Evolutionary conservation across 306 rosid genomes (phyloP).

Genomic region (Hippophae tibetana): DNA sequence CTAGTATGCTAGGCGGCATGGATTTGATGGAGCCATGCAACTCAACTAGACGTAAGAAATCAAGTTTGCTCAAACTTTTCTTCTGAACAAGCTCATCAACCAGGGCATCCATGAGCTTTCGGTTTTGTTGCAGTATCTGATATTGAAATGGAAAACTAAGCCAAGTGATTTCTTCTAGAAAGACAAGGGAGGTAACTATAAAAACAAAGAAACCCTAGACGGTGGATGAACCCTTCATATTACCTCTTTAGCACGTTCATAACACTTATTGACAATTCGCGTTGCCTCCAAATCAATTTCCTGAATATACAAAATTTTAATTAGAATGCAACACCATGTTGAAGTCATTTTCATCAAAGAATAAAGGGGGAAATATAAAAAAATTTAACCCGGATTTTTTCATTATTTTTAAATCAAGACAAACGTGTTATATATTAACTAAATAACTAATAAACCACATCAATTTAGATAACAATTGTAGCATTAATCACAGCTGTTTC

Average conservation of each 20-base stretch:
- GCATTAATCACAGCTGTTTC: too few relatives aligned
- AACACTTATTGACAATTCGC: constrained; percentile 53
- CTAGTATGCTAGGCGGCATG: constrained; percentile 56
- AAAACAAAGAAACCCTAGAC: background rate
- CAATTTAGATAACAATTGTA: too few relatives aligned
- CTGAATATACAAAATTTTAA: constrained; percentile 31
- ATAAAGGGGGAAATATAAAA: too few relatives aligned
- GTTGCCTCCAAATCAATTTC: constrained; percentile 75
- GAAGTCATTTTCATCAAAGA: too few relatives aligned
- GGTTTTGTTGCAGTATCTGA: constrained; percentile 71
- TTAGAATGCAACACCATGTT: background rate
- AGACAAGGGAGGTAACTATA: background rate
- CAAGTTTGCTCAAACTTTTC: constrained; percentile 76
- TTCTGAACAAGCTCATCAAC: constrained; percentile 67
- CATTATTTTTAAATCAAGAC: too few relatives aligned
- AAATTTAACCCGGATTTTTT: too few relatives aligned
- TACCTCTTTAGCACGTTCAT: constrained; percentile 89
- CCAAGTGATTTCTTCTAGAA: background rate
- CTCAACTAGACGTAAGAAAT: constrained; percentile 58
- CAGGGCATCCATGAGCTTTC: constrained; percentile 61
- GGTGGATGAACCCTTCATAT: background rate
- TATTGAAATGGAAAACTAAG: constrained; percentile 22
- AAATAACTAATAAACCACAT: too few relatives aligned
- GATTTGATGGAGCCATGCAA: constrained; percentile 55
- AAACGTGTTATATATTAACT: too few relatives aligned